phyloP scores from a whole-genome alignment of 495 filamentous ascomycete genomes.

The Talaromyces borbonicus region DNA sequence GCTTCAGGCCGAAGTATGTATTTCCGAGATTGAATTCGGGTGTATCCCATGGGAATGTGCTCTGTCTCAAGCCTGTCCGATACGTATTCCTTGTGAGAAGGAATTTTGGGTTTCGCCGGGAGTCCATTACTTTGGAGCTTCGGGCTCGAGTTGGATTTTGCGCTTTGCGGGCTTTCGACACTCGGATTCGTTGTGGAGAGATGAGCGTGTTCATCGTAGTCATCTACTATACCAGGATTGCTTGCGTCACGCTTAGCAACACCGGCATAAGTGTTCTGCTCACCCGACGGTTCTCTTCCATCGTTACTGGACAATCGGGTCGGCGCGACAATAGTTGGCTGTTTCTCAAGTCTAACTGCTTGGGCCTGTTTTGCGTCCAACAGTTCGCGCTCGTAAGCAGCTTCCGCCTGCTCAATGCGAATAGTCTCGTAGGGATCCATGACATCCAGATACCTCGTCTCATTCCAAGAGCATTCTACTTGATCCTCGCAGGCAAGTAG shows the following conservation, averaged over 20 bases:
- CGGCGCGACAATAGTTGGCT: background rate
- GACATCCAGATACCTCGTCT: conserved; percentile 50
- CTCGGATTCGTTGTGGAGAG: background rate
- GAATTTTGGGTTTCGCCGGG: conserved; percentile 26
- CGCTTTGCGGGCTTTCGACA: background rate
- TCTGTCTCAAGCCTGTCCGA: conserved; percentile 47
- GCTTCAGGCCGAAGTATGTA: conserved; percentile 90
- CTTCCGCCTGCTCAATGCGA: conserved; percentile 20
- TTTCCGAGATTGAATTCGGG: conserved; percentile 42
- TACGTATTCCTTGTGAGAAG: conserved; percentile 56
- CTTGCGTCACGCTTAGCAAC: conserved; percentile 1
- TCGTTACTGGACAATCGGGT: background rate
- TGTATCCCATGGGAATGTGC: conserved; percentile 57
- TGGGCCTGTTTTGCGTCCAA: conserved; percentile 10
- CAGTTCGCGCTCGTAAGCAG: conserved; percentile 18
- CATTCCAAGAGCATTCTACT: conserved; percentile 64
- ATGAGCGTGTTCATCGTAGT: conserved; percentile 6
- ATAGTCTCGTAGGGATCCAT: conserved; percentile 42
- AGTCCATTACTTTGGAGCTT: background rate
- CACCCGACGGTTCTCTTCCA: background rate
- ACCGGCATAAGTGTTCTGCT: background rate
- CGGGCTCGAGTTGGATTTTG: background rate
- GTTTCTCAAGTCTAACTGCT: background rate
- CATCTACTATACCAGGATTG: background rate
- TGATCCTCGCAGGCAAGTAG: conserved; percentile 57